These are phyloP conservation scores for Coelastrella sp. DNA, from an alignment of 139 green algal species.

Conservation along the genomic window DNA sequence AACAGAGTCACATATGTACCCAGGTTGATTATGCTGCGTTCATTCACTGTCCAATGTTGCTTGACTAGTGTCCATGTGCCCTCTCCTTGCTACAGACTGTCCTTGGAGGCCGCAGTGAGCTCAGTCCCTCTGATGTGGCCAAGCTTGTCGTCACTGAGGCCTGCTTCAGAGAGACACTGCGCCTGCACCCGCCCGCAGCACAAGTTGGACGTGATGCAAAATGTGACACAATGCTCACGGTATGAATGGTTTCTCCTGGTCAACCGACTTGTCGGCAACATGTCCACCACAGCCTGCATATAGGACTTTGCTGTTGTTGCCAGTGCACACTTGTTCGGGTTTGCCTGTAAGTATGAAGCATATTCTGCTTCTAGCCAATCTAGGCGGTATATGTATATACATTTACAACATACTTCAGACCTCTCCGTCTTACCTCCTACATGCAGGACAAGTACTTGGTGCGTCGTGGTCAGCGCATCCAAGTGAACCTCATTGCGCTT, in stretches of 20 bases:
- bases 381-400: too few species aligned
- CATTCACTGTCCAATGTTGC: too few species aligned
- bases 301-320: too few species aligned
- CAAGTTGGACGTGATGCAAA: slow-evolving; percentile 30
- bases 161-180: slow-evolving; percentile 49
- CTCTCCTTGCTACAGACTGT: neutral
- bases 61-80: neutral
- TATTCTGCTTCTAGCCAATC: too few species aligned
- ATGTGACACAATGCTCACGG: slow-evolving; percentile 34
- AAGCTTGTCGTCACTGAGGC: slow-evolving; percentile 44
- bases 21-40: too few species aligned
- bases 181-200: slow-evolving; percentile 42
- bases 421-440: neutral
- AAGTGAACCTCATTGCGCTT: slow-evolving; percentile 37
- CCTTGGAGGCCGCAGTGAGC: slow-evolving; percentile 7
- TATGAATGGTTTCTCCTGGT: too few species aligned
- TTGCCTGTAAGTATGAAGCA: too few species aligned
- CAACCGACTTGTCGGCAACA: too few species aligned
- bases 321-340: too few species aligned
- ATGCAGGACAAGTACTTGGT: slow-evolving; percentile 40
- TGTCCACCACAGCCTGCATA: too few species aligned
- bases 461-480: slow-evolving; percentile 43
- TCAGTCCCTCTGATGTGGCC: slow-evolving; percentile 26
- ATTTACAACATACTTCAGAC: too few species aligned
- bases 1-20: too few species aligned